A percentile compares a stretch with the other conserved stretches of the same genome.
These are phyloP conservation scores for Thecaphora thlaspeos DNA, from an alignment of 1,284 basidiomycete species.

Conservation along the genomic window DNA sequence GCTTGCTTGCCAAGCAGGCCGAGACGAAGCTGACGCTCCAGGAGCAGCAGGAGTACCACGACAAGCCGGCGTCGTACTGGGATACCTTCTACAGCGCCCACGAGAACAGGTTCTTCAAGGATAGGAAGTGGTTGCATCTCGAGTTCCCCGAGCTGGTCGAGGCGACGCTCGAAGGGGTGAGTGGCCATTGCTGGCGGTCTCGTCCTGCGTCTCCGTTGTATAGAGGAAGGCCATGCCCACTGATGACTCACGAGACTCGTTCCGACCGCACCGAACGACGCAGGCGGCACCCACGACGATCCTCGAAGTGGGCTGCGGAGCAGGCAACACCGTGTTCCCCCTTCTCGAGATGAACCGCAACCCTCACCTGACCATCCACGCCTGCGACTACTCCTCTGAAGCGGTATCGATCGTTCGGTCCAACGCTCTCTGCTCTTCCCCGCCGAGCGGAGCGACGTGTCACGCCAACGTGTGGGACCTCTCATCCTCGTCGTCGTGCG, in stretches of 20 bases:
- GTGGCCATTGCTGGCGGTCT: not conserved
- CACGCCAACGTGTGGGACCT: conserved; percentile 88
- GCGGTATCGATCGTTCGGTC: conserved; percentile 84
- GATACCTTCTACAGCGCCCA: conserved; percentile 50
- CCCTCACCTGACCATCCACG: conserved; percentile 70
- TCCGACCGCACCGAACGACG: no score
- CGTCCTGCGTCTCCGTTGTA: no score
- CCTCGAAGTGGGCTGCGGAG: conserved; percentile 55
- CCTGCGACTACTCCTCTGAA: conserved; percentile 86
- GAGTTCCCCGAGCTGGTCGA: conserved; percentile 55
- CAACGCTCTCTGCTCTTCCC: conserved; percentile 24
- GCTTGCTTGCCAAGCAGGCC: conserved; percentile 35
- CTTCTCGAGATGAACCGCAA: conserved; percentile 80
- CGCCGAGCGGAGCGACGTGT: conserved; percentile 61
- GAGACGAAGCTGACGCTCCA: conserved; percentile 34
- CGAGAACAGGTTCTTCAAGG: conserved; percentile 55
- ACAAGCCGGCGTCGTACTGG: conserved; percentile 44
- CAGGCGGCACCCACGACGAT: conserved; percentile 27
- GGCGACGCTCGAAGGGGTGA: conserved; percentile 29
- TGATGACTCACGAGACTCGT: no score
- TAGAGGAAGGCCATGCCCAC: not conserved
- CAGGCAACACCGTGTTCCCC: conserved; percentile 92
- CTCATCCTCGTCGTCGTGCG: conserved; percentile 57
- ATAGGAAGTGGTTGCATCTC: conserved; percentile 52
- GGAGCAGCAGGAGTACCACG: conserved; percentile 43